Base-by-base conservation (phyloP, 2,329 filamentous ascomycete species). In the Penicillium sclerotigenum region DNA sequence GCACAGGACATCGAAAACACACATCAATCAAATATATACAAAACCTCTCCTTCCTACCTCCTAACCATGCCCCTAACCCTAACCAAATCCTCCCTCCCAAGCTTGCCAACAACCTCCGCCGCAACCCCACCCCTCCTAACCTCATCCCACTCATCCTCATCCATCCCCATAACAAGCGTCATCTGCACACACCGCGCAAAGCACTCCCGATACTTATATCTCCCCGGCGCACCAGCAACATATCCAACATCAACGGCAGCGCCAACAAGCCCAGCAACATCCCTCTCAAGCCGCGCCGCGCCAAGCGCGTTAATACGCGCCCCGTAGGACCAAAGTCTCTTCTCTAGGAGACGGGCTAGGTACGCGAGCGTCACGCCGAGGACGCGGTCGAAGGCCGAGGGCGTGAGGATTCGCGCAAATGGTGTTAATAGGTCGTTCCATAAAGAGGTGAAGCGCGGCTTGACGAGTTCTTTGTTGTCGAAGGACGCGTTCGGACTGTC, bases 141-240 rank as follows among this genome's bases (percentile, higher is more conserved):
- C 73, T 94, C 91, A 46, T 93, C 89, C 89, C 91, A 96, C 74
- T 97, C 93, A 56, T 97, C 92, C 33, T 94, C 90, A 71, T 97
- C 92, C 91, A 97, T 95, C 65, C 92, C 93, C 70, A 93, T 86
- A 16, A 96, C 85, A 79, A 95, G 85, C 55, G 89, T 84, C 65
- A 96, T 87, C 79, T 97, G 91, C 57, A 82, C 81, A 56, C 89
- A 89, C 67, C 87, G 84, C 28, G 82, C 80, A 76, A 97, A 96
- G 3, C 83, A 75, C 68, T 96, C 91, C 31, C 90, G 80, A 34
- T 94, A 82, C 1, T 83, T 83, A 70, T 96, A 97, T 67, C 89
- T 86, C 4, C 68, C 71, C 9, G 71, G 65, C 2, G 64, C 67
- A 3, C 66, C 65, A n/a, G 68, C 58, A 6, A 66, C 64, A 54